These are phyloP conservation scores for Rhizoclosmatium sp. DNA, from an alignment of 192 early-diverging fungal genomes.

Conservation along the genomic window DNA sequence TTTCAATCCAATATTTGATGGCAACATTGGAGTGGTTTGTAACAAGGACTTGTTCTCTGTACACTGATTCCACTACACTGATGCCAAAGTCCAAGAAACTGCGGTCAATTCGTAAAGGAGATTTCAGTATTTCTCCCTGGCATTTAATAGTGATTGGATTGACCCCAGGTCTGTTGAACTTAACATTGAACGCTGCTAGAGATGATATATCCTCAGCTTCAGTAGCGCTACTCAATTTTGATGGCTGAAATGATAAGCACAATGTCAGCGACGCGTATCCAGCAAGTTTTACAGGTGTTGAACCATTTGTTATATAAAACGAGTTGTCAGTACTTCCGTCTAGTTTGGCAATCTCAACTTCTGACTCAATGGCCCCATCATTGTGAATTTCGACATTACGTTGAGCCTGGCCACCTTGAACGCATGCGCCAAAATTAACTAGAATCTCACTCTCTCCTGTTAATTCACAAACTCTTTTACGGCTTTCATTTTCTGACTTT, in stretches of 20 bases:
- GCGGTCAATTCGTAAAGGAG: constrained; percentile 24
- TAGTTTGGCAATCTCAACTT: constrained; percentile 2
- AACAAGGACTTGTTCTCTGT: constrained; percentile 14
- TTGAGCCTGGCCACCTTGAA: constrained; percentile 31
- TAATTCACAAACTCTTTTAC: neutral
- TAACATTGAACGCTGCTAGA: neutral
- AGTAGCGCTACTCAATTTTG: neutral
- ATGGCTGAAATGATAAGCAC: constrained; percentile 7
- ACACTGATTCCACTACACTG: constrained; percentile 22
- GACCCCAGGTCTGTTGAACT: constrained; percentile 29
- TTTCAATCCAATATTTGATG: constrained; percentile 27
- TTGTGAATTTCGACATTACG: constrained; percentile 35
- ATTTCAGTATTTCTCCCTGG: constrained; percentile 6
- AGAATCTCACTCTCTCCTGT: neutral
- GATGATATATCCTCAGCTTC: neutral
- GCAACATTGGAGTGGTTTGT: constrained; percentile 34
- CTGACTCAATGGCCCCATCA: constrained; percentile 41
- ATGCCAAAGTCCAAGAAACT: constrained; percentile 33
- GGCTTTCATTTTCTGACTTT: neutral
- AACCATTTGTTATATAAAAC: neutral
- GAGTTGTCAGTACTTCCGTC: neutral
- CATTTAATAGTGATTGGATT: constrained; percentile 21
- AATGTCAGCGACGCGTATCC: constrained; percentile 1
- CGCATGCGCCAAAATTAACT: constrained; percentile 41
- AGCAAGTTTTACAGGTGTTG: neutral